phyloP scores from a whole-genome alignment of 2,329 filamentous ascomycete species.

The Nannizziopsis arthrosporioides region DNA sequence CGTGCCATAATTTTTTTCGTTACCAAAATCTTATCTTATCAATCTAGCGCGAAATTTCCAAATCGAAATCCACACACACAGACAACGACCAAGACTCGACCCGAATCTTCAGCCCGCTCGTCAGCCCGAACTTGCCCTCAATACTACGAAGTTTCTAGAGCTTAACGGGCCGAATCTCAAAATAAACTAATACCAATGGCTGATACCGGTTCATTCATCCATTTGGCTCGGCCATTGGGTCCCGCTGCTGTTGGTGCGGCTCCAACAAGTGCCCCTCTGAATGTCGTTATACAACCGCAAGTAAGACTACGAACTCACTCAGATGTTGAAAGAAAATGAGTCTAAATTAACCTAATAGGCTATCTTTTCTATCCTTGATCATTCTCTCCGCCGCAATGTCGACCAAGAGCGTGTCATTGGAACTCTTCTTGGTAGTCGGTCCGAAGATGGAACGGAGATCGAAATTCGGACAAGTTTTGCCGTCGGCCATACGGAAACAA shows the following conservation, averaged over 20 bases:
- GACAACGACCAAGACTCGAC: conserved; percentile 10
- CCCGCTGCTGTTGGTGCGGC: conserved; percentile 67
- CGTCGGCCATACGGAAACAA: conserved; percentile 94
- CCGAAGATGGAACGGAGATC: conserved; percentile 92
- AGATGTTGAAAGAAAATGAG: not conserved
- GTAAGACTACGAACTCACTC: conserved; percentile 39
- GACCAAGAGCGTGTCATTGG: conserved; percentile 95
- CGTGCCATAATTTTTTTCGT: conserved; percentile 14
- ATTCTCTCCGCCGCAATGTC: conserved; percentile 80
- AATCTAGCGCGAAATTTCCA: conserved; percentile 36
- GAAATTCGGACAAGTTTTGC: conserved; percentile 95
- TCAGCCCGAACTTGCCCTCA: not conserved
- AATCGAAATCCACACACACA: conserved; percentile 18
- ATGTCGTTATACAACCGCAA: conserved; percentile 90
- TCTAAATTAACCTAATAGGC: conserved; percentile 34
- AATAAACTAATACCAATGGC: conserved; percentile 55
- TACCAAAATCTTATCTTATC: conserved; percentile 34
- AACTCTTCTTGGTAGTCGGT: conserved; percentile 81
- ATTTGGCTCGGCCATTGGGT: conserved; percentile 84
- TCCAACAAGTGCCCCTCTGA: conserved; percentile 79
- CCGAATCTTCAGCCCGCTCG: not conserved
- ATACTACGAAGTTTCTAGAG: not conserved
- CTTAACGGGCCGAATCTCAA: conserved; percentile 15
- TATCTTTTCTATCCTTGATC: conserved; percentile 63
- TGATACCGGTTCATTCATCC: conserved; percentile 74